Base-by-base conservation (phyloP, 768 basidiomycete genomes). In the Psilocybe cyanescens region DNA sequence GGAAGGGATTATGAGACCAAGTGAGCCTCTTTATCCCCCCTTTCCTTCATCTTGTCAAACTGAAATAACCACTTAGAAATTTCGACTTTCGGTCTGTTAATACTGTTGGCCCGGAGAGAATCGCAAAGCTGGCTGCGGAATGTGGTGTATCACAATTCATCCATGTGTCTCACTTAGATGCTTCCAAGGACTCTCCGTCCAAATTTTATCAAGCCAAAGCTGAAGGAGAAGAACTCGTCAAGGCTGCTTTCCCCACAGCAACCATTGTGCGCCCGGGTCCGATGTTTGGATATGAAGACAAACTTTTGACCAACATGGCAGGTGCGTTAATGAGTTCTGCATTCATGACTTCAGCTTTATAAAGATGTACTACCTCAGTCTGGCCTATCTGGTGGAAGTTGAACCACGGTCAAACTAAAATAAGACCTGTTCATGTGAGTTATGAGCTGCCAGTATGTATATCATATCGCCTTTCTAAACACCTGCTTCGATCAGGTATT, bases 251-350 rank as follows among this genome's bases (percentile, higher is more conserved):
- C 81, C 90, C 91, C 2, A 81, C 79, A 37, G 94, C 95, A 41
- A 97, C 93, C 41, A 92, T 99, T 67, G 83, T 97, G 57, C 81
- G 95, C 52, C 97, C 97, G 45, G 86, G 86, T 8, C 71, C 84
- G 33, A 87, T 98, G 86, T 99, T 81, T 74, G 97, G 97, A n/a
- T 86, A 90, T 70, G 97, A 99, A 76, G 97, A 99, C 78, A 94
- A 90, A 75, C 77, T 99, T 53, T 77, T 99, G 71, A 96, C 91
- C 73, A 95, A 92, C 72, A 91, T 97, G 76, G 91, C 95, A 53
- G 78, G 95, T 96, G 73, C 75, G 91, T 64, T 54, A 61, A 24
- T 60, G 47, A 24, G 33, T 35, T 35, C 33, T 7, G 12, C 49
- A 35, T 58, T 63, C 35, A 51, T 57, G 57, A 57, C 45, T 14